These are phyloP conservation scores for Umbelopsis isabellina DNA, from an alignment of 192 early-diverging fungal species.

Conservation along the genomic window DNA sequence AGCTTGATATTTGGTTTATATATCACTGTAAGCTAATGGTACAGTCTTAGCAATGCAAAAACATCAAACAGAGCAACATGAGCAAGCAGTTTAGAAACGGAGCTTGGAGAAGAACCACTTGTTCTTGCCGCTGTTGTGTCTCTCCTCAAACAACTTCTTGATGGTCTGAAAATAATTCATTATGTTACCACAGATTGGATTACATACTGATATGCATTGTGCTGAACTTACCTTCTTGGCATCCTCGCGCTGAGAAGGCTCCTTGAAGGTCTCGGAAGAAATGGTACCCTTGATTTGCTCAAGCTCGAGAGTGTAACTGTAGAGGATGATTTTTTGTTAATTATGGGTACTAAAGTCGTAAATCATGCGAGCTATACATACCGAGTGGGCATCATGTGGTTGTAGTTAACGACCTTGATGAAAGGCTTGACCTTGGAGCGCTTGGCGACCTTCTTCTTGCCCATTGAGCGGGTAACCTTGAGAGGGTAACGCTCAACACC, in stretches of 20 bases:
- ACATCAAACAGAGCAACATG: background rate
- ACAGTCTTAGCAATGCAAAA: conserved; percentile 16
- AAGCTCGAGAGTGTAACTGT: conserved; percentile 92
- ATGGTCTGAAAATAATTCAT: conserved; percentile 53
- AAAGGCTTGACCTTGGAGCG: conserved; percentile 99
- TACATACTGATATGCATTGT: background rate
- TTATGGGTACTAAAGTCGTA: background rate
- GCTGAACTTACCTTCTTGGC: conserved; percentile 75
- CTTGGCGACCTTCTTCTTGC: conserved; percentile 93
- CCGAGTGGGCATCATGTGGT: conserved; percentile 99
- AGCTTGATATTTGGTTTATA: background rate
- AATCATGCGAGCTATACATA: conserved; percentile 37
- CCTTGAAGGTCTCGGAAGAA: conserved; percentile 89
- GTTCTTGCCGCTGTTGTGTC: conserved; percentile 98
- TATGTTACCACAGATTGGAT: background rate
- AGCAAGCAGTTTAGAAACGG: conserved; percentile 66
- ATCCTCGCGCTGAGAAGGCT: conserved; percentile 86
- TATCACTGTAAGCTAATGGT: background rate
- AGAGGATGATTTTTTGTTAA: background rate
- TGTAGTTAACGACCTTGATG: conserved; percentile 99
- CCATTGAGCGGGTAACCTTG: conserved; percentile 97
- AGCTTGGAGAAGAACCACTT: conserved; percentile 99
- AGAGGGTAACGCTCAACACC: conserved; percentile 97
- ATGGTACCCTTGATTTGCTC: conserved; percentile 90
- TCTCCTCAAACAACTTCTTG: conserved; percentile 96